These are phyloP conservation scores for Leccinum obscurum DNA, from an alignment of 768 basidiomycete species.

Conservation along the genomic window DNA sequence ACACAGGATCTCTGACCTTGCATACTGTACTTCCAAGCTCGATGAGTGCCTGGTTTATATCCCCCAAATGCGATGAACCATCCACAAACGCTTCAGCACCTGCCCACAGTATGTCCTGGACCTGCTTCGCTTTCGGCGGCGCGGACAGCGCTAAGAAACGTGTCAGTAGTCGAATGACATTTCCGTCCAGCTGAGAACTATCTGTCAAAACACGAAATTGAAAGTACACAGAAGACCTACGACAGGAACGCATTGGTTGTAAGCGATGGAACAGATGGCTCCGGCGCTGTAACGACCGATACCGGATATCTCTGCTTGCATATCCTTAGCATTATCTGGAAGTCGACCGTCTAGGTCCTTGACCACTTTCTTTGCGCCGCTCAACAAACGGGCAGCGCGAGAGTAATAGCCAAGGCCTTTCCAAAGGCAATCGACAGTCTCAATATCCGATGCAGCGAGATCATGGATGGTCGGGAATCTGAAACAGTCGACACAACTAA, in stretches of 20 bases:
- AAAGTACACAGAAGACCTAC: slow-evolving; percentile 46
- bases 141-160: slow-evolving; percentile 83
- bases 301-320: slow-evolving; percentile 84
- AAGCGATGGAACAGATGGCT: slow-evolving; percentile 86
- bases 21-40: slow-evolving; percentile 95
- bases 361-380: slow-evolving; percentile 81
- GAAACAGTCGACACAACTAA: background rate
- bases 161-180: slow-evolving; percentile 83
- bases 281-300: slow-evolving; percentile 90
- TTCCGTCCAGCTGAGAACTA: slow-evolving; percentile 74
- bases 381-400: slow-evolving; percentile 77
- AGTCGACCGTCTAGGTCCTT: slow-evolving; percentile 64
- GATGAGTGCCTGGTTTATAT: slow-evolving; percentile 91
- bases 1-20: slow-evolving; percentile 79
- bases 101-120: slow-evolving; percentile 81
- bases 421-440: slow-evolving; percentile 88
- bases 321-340: slow-evolving; percentile 75
- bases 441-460: slow-evolving; percentile 70
- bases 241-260: slow-evolving; percentile 78
- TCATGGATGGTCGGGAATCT: slow-evolving; percentile 85
- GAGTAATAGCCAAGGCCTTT: slow-evolving; percentile 92
- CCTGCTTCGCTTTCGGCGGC: slow-evolving; percentile 73
- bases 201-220: background rate
- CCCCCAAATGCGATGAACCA: slow-evolving; percentile 53
- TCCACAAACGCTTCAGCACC: slow-evolving; percentile 72